phyloP scores from a whole-genome alignment of 2,329 filamentous ascomycete genomes.

The Apiospora sp. region DNA sequence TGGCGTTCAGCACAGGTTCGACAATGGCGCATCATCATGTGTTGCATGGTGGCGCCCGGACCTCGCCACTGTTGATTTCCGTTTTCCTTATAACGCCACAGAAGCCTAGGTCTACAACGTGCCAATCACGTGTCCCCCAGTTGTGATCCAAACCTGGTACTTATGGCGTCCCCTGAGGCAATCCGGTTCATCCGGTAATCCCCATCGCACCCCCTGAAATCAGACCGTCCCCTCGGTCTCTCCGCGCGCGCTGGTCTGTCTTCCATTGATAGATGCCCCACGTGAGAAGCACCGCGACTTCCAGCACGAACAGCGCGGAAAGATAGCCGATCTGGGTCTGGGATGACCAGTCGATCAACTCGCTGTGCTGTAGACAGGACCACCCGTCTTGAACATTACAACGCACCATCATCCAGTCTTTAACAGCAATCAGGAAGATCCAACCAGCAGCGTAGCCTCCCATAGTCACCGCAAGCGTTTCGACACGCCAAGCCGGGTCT shows the following conservation, averaged over 20 bases:
- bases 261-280: not conserved
- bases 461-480: not conserved
- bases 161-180: no score
- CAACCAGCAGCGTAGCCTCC: not conserved
- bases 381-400: not conserved
- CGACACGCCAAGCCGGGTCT: not conserved
- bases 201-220: no score
- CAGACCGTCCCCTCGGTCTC: no score
- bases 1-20: no score
- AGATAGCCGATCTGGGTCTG: not conserved
- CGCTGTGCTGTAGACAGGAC: not conserved
- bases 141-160: no score
- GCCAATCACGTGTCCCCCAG: no score
- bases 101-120: no score
- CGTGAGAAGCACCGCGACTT: not conserved
- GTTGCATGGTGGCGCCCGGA: no score
- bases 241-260: not conserved
- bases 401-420: not conserved
- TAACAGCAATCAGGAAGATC: not conserved
- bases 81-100: no score
- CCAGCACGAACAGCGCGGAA: not conserved
- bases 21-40: no score
- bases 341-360: not conserved
- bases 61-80: no score
- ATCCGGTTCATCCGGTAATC: no score